These are phyloP conservation scores for Blastocystis sp. DNA, from an alignment of 352 stramenopile species.

Conservation along the genomic window DNA sequence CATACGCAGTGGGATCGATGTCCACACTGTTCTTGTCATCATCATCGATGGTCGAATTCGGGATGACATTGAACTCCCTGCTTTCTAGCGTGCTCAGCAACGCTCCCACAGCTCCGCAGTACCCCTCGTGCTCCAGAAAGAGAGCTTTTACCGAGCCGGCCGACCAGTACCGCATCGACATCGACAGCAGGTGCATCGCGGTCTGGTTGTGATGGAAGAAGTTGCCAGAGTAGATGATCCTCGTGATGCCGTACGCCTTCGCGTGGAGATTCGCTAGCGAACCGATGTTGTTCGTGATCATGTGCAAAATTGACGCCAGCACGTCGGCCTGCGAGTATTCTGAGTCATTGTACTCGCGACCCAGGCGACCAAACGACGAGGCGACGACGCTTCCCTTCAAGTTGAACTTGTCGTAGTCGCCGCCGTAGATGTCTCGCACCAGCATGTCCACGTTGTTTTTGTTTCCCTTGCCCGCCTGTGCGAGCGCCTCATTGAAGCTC, in stretches of 20 bases:
- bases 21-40: constrained; percentile 59
- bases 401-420: constrained; percentile 86
- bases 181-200: constrained; percentile 76
- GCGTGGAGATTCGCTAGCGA: constrained; percentile 96
- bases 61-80: constrained; percentile 54
- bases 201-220: constrained; percentile 96
- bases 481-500: constrained; percentile 76
- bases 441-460: constrained; percentile 84
- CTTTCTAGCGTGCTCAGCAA: constrained; percentile 75
- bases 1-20: constrained; percentile 27
- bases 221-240: constrained; percentile 93
- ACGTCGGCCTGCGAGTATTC: constrained; percentile 18
- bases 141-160: constrained; percentile 82
- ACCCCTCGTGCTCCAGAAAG: constrained; percentile 93
- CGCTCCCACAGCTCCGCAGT: constrained; percentile 90
- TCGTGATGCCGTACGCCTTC: constrained; percentile 86
- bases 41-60: constrained; percentile 49
- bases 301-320: constrained; percentile 74
- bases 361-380: constrained; percentile 84
- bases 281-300: constrained; percentile 96
- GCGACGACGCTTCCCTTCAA: constrained; percentile 81
- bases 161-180: constrained; percentile 96
- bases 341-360: constrained; percentile 25
- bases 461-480: constrained; percentile 73
- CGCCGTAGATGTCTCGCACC: constrained; percentile 97